Evolutionary conservation across 2,329 filamentous ascomycete genomes (phyloP).

Genomic region (Arthrocladium fulminans): DNA sequence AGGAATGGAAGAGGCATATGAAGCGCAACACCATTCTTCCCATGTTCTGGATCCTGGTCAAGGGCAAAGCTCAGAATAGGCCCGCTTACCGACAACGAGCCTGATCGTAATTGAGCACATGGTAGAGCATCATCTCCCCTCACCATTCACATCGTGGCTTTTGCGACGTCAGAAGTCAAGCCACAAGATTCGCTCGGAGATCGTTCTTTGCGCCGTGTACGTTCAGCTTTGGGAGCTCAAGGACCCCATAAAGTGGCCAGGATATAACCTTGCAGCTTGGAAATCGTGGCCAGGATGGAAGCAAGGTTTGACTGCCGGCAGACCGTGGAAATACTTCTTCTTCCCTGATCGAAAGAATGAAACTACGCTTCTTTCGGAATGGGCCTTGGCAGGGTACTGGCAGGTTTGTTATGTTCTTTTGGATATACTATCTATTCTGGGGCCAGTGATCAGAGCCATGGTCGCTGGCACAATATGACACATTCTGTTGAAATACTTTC

Average conservation of each 20-base stretch:
- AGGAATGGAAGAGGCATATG: background rate
- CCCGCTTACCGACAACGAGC: background rate
- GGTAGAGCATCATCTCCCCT: background rate
- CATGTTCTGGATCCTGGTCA: slow-evolving; percentile 1
- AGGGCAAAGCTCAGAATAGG: background rate
- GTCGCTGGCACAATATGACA: no score
- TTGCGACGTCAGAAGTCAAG: background rate
- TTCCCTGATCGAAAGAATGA: no score
- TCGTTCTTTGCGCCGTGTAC: background rate
- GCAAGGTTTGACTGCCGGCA: background rate
- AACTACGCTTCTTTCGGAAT: no score
- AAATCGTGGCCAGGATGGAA: background rate
- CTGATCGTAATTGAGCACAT: background rate
- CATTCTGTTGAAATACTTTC: no score
- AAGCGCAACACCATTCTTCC: background rate
- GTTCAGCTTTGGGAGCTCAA: no score
- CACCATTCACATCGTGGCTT: slow-evolving; percentile 8
- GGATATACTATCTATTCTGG: no score
- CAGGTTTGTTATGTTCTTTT: no score
- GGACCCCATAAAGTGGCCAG: background rate
- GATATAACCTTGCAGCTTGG: background rate
- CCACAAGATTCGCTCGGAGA: background rate
- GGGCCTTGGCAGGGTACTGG: no score
- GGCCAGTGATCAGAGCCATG: no score
- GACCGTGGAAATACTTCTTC: no score